Evolutionary conservation across 176 grass and related monocot species (phyloP), one percentile per base, ranked within the genome.

Genomic region (Carex littledalei): DNA sequence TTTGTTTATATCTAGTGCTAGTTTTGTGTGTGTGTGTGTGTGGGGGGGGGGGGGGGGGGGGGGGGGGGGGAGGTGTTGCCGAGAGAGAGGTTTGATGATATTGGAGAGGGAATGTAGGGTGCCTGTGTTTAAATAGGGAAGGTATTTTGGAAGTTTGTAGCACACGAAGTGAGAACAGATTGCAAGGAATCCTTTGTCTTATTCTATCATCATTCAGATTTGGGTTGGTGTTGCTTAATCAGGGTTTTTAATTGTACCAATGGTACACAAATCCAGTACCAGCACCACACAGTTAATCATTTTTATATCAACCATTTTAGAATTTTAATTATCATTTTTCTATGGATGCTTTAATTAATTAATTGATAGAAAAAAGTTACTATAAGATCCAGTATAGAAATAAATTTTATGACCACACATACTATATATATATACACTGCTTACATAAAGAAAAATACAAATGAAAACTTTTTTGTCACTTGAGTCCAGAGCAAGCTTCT

Each of bases 151-250:
- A 81, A 34, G 43, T 35, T 69, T 83, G 49, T 83, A 83, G 81
- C 58, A 50, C 43, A 11, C 81, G 37, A 67, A 52, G 81, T 55
- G 45, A 69, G 81, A 83, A 83, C 69, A n/a, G 21, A 83, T 55
- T 83, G 81, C 81, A 83, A 83, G 81, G 6, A 83, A 83, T 53
- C 64, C 5, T 83, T 66, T 82, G 79, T 82, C 35, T 64, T 82
- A 8, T 82, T 82, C 59, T 82, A 65, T 13, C 60, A 26, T 49
- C 8, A 22, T 45, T 43, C 13, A 41, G 1, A 82, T 82, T 49
- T 47, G 9, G 9, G 50, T 79, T 82, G 41, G 11, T 32, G 17
- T 32, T 81, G 34, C 21, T 18, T 18, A 45, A 63, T 47, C 10
- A 65, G 61, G 59, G 18, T 7, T 80, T 37, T 15, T 41, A 80